Base-by-base conservation (phyloP, 2,329 filamentous ascomycete species). In the Botryotinia narcissicola region DNA sequence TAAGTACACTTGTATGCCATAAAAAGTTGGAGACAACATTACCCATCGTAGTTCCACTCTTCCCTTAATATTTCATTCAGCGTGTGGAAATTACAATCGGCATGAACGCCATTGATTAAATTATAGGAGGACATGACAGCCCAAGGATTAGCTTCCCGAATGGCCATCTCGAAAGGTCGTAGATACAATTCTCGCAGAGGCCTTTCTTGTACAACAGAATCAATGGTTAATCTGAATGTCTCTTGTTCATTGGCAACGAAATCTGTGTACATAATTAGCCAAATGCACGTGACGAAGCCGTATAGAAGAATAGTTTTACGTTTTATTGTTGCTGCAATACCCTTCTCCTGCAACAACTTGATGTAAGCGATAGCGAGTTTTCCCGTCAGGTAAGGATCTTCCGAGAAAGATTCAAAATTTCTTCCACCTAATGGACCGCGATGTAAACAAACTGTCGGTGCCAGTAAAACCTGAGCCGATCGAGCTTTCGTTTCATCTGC, bases 381-480 rank as follows among this genome's bases (percentile, higher is more conserved):
- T 46, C 92, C 92, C 0, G 92, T 93, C 8, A 97, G 85, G 16
- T 91, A 87, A 0, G 93, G 93, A 77, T 96, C 93, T 81, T 96
- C 93, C 0, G 92, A 94, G 81, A 94, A 96, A 0, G 93, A 94
- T 82, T 97, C 93, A 77, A 96, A 97, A 76, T 94, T 94, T 74
- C 93, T 87, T 29, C 93, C 93, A n/a, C 93, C 93, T 0, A 96
- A 86, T 0, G 93, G 93, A 68, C 92, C 92, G 25, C 93, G 88
- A 79, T 96, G 93, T 85, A 94, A 91, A 83, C 93, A 94, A 48
- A 94, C 90, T 0, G 93, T 95, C 3, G 92, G 93, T 0, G 91
- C 93, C 14, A 95, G 86, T 7, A 95, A 85, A 48, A 95, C 87
- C 74, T 94, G 87, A 42, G 92, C 91, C 9, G 92, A 92, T 79